phyloP scores from a whole-genome alignment of 305 asterid species.

The Euphrasia arctica region DNA sequence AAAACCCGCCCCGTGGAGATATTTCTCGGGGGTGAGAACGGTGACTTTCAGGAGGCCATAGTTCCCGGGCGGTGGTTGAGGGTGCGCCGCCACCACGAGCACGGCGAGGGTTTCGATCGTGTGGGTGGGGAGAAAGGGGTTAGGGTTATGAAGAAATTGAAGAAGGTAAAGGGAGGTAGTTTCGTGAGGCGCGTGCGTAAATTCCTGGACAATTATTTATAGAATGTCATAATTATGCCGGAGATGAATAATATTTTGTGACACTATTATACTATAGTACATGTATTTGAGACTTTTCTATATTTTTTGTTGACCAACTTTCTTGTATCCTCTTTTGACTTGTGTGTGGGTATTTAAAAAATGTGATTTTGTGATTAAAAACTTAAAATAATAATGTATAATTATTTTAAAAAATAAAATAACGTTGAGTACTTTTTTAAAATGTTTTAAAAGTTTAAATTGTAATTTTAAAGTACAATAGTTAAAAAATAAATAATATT shows the following conservation, averaged over 20 bases:
- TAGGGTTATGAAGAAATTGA: slow-evolving; percentile 27
- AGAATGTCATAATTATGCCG: neutral
- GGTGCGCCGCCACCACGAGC: slow-evolving; percentile 32
- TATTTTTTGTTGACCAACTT: too few relatives aligned
- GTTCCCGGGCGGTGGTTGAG: slow-evolving; percentile 32
- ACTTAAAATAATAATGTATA: too few relatives aligned
- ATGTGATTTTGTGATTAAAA: too few relatives aligned
- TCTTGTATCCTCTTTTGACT: too few relatives aligned
- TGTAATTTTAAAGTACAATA: too few relatives aligned
- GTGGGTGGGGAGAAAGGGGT: slow-evolving; percentile 23
- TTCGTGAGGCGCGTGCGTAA: slow-evolving; percentile 54
- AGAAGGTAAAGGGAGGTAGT: slow-evolving; percentile 26
- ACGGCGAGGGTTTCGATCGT: slow-evolving; percentile 16
- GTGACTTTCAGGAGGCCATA: slow-evolving; percentile 33
- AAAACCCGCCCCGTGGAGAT: slow-evolving; percentile 35
- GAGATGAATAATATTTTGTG: neutral
- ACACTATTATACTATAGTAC: too few relatives aligned
- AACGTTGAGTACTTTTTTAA: too few relatives aligned
- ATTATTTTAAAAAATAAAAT: too few relatives aligned
- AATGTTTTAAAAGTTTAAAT: too few relatives aligned
- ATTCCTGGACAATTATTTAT: slow-evolving; percentile 44
- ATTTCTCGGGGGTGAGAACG: slow-evolving; percentile 38
- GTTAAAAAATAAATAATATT: too few relatives aligned
- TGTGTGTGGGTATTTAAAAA: too few relatives aligned
- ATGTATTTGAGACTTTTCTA: too few relatives aligned